These are phyloP conservation scores for Kregervanrija pseudodelftensis DNA, from an alignment of 805 yeast species.

Conservation along the genomic window DNA sequence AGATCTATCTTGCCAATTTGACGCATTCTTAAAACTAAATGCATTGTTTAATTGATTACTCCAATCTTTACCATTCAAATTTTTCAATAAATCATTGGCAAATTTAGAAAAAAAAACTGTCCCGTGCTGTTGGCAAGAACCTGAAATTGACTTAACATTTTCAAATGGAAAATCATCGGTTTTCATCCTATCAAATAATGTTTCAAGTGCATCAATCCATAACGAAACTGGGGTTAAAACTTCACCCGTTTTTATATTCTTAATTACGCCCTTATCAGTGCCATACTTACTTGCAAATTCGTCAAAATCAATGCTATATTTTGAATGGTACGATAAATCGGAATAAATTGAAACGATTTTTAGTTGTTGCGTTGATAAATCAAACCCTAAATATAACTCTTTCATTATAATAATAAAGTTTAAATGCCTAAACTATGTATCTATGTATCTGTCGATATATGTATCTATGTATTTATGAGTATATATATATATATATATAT, in stretches of 20 bases:
- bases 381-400: constrained; percentile 58
- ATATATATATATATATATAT: not conserved
- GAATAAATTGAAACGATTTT: constrained; percentile 63
- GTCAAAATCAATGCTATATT: constrained; percentile 68
- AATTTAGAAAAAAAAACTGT: constrained; percentile 69
- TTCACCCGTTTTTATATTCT: constrained; percentile 46
- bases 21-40: constrained; percentile 59
- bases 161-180: constrained; percentile 47
- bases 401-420: too few species aligned
- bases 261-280: constrained; percentile 67
- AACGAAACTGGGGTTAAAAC: constrained; percentile 77
- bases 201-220: constrained; percentile 83
- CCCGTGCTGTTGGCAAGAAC: constrained; percentile 92
- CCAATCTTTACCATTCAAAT: constrained; percentile 28
- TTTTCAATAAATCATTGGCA: constrained; percentile 35
- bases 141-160: constrained; percentile 60
- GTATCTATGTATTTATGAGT: too few species aligned
- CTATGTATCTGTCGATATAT: too few species aligned
- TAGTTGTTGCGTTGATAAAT: constrained; percentile 84
- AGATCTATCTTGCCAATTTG: constrained; percentile 95
- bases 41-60: constrained; percentile 42
- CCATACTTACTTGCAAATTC: constrained; percentile 44
- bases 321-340: constrained; percentile 39
- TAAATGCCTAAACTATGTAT: too few species aligned
- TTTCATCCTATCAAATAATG: constrained; percentile 47